Evolutionary conservation across 768 basidiomycete species (phyloP), one percentile per base, ranked within the genome.

Genomic region (Tulasnella sp.): DNA sequence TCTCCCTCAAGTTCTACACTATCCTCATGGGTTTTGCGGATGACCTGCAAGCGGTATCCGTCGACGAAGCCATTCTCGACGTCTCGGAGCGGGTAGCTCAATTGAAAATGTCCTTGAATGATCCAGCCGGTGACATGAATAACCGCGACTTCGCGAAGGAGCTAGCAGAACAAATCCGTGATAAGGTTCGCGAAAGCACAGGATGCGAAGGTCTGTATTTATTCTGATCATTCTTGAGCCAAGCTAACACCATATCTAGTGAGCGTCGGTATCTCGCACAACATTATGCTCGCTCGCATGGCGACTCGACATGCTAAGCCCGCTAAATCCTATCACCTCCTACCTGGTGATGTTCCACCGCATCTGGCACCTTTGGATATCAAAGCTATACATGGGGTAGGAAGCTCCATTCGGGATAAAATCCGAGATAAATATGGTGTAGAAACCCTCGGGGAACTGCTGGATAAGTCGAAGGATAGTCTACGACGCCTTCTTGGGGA

Each of bases 51-150:
- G 96, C 96, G 1, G 96, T 98, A 19, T 97, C 95, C 1, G 93
- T 99, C 6, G 97, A 99, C 78, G 97, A 99, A 82, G 97, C 95
- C 0, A 86, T 98, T 31, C 90, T 99, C 77, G 96, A 98, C 76
- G 93, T 96, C 19, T 91, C 93, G 0, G 86, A 84, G 4, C 85
- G 86, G 0, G 87, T 93, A 52, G 80, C 80, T 29, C 74, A 79
- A 83, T 52, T 81, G 4, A 77, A 76, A 37, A 54, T 67, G 58
- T 22, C 25, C 17, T 40, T 40, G 29, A 31, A n/a, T n/a, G 34
- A 49, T 49, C 80, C 79, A 0, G 77, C 82, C 38, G 81, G 82
- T 22, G 71, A 78, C 52, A 75, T 76, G 19, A 19, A 14, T 36
- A 73, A 67, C 17, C 70, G 79, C 0, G 92, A 96, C 79, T 87